Base-by-base conservation (phyloP, 2,329 filamentous ascomycete species). In the Blumeriella jaapii region DNA sequence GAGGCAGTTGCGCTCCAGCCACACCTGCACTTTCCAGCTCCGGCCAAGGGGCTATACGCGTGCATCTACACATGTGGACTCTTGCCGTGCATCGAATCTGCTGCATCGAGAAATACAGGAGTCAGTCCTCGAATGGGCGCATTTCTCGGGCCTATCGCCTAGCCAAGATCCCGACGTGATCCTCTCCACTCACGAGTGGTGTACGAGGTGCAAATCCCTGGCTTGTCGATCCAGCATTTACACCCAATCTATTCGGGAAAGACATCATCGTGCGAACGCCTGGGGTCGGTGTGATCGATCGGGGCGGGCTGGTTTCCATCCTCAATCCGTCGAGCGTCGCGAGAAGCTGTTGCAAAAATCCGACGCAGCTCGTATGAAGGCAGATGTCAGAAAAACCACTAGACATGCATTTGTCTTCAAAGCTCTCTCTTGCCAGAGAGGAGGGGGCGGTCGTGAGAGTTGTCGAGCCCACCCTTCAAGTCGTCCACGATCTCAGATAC, bases 101-200 rank as follows among this genome's bases (percentile, higher is more conserved):
- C 40, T 15, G 53, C 54, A 1, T 47, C 38, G 14, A 34, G 39
- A 6, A 41, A 44, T 16, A 44, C 38, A 10, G 41, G 38, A 19
- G 38, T 41, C 22, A 85, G 94, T 55, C 86, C 94, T 54, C 86
- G 85, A 1, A 74, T 94, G 20, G 75, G 83, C 0, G 83, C 80
- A 40, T 83, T 93, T 15, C 93, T 85, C 59, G 87, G 82, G 36
- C 86, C 86, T 6, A 93, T 95, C 83, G 74, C 85, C 6, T 69
- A 84, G 29, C 93, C 84, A n/a, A 0, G 60, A 93, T 42, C 70
- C 78, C 39, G 86, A 94, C 53, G 60, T 94, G 45, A 69, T n/a
- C n/a, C n/a, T n/a, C 68, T 1, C 93, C 93, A 60, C 93, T 94
- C 57, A 81, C 82, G 3, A 71, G 74, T 33, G 70, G 74, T 10